Conservation (phyloP, 2,329 filamentous ascomycete species). For the Aspergillus uvarum region DNA sequence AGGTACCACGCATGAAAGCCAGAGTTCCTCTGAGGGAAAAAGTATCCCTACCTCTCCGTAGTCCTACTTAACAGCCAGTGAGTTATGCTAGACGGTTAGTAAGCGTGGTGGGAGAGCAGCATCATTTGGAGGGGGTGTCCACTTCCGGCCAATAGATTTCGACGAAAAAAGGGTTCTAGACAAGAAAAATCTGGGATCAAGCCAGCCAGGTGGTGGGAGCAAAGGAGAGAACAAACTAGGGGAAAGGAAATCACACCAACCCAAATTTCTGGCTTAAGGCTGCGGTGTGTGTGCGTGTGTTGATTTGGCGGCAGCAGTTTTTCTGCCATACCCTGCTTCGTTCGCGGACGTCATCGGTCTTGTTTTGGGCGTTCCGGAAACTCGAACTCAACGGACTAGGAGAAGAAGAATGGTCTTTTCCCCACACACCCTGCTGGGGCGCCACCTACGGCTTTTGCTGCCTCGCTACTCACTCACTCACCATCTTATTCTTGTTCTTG, state of each 20-base stretch:
- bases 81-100: neutral
- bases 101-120: neutral
- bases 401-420: constrained; percentile 20
- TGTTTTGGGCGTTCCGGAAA: constrained; percentile 25
- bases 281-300: too few relatives aligned
- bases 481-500: constrained; percentile 17
- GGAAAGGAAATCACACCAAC: too few relatives aligned
- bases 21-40: neutral
- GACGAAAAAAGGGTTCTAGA: too few relatives aligned
- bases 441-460: constrained; percentile 24
- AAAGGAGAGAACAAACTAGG: too few relatives aligned
- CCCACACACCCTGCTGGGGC: constrained; percentile 29
- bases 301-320: neutral
- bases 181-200: too few relatives aligned
- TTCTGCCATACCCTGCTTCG: constrained; percentile 22
- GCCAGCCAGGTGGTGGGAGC: too few relatives aligned
- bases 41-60: neutral
- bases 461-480: constrained; percentile 18
- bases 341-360: constrained; percentile 36
- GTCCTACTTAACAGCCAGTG: too few relatives aligned
- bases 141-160: neutral
- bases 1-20: neutral
- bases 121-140: neutral
- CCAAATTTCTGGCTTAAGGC: neutral
- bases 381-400: constrained; percentile 18